Evolutionary conservation across 163 green algal genomes (phyloP).

Genomic region (Smithsoniella earleae): DNA sequence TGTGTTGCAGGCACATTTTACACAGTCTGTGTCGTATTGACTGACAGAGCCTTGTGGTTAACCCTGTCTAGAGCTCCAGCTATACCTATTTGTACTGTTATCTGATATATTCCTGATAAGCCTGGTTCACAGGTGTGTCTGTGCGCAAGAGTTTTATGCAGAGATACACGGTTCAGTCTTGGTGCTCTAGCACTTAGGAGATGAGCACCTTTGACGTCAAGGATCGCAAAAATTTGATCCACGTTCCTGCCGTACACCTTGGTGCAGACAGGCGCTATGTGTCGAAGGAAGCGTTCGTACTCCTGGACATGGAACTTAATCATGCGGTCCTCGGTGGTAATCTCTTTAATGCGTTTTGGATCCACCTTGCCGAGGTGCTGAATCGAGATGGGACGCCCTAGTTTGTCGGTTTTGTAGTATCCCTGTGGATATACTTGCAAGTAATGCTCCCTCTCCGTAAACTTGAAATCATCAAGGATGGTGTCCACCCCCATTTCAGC

Average conservation of each 20-base stretch:
- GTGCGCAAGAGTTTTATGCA: too few relatives aligned
- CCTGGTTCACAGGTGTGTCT: too few relatives aligned
- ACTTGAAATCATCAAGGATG: slow-evolving; percentile 77
- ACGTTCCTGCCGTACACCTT: slow-evolving; percentile 55
- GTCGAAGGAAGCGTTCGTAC: slow-evolving; percentile 72
- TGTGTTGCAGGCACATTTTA: too few relatives aligned
- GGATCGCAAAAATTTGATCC: slow-evolving; percentile 74
- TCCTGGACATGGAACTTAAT: slow-evolving; percentile 85
- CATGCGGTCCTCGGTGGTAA: slow-evolving; percentile 83
- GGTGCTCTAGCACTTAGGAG: too few relatives aligned
- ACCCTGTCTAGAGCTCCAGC: too few relatives aligned
- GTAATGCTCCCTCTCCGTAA: slow-evolving; percentile 74
- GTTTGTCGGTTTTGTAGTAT: slow-evolving; percentile 81
- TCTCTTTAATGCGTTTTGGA: slow-evolving; percentile 56
- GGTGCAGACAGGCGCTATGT: slow-evolving; percentile 79
- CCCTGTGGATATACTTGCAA: slow-evolving; percentile 75
- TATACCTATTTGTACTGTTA: too few relatives aligned
- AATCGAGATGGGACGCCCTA: slow-evolving; percentile 79
- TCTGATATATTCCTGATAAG: too few relatives aligned
- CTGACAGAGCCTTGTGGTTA: too few relatives aligned
- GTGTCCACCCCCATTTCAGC: slow-evolving; percentile 58
- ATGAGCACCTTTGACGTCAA: slow-evolving; percentile 86
- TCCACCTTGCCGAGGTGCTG: slow-evolving; percentile 79
- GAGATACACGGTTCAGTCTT: too few relatives aligned
- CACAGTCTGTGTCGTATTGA: too few relatives aligned